These are phyloP conservation scores for Truncatella angustata DNA, from an alignment of 2,329 filamentous ascomycete species.

Conservation along the genomic window DNA sequence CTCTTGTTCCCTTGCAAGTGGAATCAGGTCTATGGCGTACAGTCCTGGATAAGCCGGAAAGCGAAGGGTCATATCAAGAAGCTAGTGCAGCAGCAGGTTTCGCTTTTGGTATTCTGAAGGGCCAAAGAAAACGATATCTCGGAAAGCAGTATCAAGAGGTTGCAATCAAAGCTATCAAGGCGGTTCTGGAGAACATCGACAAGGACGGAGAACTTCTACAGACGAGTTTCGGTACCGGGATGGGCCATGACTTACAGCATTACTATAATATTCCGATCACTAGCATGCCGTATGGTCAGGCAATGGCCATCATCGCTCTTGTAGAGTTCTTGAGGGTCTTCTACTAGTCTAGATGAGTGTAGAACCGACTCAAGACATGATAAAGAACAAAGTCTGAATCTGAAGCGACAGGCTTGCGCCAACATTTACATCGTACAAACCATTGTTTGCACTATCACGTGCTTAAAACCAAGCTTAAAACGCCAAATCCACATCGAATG, in stretches of 20 bases:
- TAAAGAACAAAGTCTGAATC: no score
- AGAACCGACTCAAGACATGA: no score
- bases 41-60: conserved; percentile 64
- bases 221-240: conserved; percentile 75
- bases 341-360: conserved; percentile 22
- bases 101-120: conserved; percentile 77
- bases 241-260: conserved; percentile 71
- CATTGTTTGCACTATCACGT: no score
- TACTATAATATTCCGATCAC: conserved; percentile 76
- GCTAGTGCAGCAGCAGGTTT: conserved; percentile 79
- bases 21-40: conserved; percentile 70
- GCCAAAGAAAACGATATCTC: conserved; percentile 67
- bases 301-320: conserved; percentile 80
- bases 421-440: no score
- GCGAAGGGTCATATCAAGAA: conserved; percentile 71
- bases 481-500: no score
- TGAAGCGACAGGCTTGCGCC: no score
- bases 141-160: conserved; percentile 57
- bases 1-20: conserved; percentile 59
- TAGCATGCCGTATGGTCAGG: conserved; percentile 82
- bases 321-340: conserved; percentile 69
- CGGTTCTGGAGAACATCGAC: conserved; percentile 65
- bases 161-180: conserved; percentile 65
- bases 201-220: conserved; percentile 67
- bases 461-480: no score